phyloP scores from a whole-genome alignment of 345 rosid species.

The Arabidopsis suecica region DNA sequence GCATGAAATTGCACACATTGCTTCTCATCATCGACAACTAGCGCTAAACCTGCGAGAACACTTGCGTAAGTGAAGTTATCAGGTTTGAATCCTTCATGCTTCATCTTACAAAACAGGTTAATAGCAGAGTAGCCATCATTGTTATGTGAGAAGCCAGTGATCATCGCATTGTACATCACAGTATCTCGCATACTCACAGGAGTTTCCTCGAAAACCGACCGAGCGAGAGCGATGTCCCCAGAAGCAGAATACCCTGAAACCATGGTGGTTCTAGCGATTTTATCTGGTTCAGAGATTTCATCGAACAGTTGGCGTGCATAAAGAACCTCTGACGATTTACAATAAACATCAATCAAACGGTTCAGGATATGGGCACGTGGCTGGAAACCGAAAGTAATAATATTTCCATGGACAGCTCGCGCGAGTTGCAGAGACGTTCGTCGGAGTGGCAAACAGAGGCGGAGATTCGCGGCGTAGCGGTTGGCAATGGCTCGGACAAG shows the following conservation, averaged over 20 bases:
- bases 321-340: constrained; percentile 39
- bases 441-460: constrained; percentile 42
- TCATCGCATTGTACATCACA: constrained; percentile 49
- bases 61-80: constrained; percentile 47
- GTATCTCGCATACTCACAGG: constrained; percentile 45
- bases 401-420: constrained; percentile 41
- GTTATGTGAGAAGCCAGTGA: constrained; percentile 42
- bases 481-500: constrained; percentile 43
- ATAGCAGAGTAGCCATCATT: constrained; percentile 43
- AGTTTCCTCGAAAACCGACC: constrained; percentile 33
- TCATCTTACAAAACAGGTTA: constrained; percentile 39
- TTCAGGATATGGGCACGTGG: constrained; percentile 48
- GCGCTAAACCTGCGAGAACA: constrained; percentile 38
- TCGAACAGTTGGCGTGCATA: constrained; percentile 49
- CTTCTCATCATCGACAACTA: constrained; percentile 42
- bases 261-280: constrained; percentile 51
- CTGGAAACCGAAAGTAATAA: constrained; percentile 44
- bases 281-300: constrained; percentile 42
- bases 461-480: constrained; percentile 45
- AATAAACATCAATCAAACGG: constrained; percentile 45
- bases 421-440: constrained; percentile 42
- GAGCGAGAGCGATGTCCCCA: constrained; percentile 28
- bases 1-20: constrained; percentile 46
- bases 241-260: constrained; percentile 43
- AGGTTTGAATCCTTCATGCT: constrained; percentile 40